Evolutionary conservation across 176 grass and related monocot genomes (phyloP).

Genomic region (Carex pumila): DNA sequence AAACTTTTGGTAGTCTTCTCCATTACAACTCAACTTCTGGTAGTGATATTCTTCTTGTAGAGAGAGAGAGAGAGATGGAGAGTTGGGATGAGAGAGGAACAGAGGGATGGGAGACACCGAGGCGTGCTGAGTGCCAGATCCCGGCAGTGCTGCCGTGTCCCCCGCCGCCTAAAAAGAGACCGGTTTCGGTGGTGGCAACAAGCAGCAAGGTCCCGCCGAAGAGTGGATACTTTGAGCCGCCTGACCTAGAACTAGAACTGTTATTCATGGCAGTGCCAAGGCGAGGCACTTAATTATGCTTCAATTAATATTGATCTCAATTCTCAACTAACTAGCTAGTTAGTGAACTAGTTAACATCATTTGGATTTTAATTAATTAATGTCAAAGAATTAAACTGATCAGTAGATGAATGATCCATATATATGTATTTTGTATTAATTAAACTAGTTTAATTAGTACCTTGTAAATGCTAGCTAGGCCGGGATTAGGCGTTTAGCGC

Average conservation of each 20-base stretch:
- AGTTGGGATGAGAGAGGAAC: slow-evolving; percentile 3
- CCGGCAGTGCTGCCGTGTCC: slow-evolving; percentile 43
- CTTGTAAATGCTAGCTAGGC: not conserved
- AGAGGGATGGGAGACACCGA: slow-evolving; percentile 58
- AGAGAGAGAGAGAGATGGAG: not conserved
- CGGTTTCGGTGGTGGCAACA: not conserved
- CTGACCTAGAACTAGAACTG: slow-evolving; percentile 73
- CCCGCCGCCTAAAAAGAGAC: slow-evolving; percentile 49
- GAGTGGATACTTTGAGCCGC: slow-evolving; percentile 71
- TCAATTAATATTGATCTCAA: not conserved
- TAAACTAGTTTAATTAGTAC: too few species aligned
- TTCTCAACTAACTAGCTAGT: too few species aligned
- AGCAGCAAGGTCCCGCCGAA: slow-evolving; percentile 41
- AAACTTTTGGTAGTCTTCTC: not conserved
- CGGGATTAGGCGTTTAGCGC: not conserved
- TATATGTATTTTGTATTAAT: too few species aligned
- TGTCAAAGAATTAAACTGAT: too few species aligned
- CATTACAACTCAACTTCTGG: too few species aligned
- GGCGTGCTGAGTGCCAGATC: slow-evolving; percentile 57
- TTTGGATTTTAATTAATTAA: too few species aligned
- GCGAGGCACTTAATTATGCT: slow-evolving; percentile 1
- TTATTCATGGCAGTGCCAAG: slow-evolving; percentile 38
- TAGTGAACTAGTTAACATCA: not conserved
- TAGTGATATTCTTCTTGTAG: too few species aligned
- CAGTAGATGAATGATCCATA: too few species aligned